These are phyloP conservation scores for Penicillium hesseltinei DNA, from an alignment of 2,329 filamentous ascomycete genomes.

Conservation along the genomic window DNA sequence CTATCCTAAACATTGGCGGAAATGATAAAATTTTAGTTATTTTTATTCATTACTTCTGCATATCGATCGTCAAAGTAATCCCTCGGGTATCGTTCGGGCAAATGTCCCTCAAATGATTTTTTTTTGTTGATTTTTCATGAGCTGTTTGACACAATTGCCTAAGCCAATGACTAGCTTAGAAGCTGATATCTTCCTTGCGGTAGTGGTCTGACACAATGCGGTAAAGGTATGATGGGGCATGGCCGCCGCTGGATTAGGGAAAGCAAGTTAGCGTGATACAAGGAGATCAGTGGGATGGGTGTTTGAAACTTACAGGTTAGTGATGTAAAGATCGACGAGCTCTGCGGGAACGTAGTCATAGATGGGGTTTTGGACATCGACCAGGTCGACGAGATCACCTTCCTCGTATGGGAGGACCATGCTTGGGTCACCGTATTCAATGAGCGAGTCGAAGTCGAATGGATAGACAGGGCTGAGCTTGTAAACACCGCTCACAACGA, in stretches of 20 bases:
- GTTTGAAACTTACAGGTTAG: slow-evolving; percentile 65
- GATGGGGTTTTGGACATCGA: slow-evolving; percentile 74
- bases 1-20: background rate
- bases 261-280: slow-evolving; percentile 15
- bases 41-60: slow-evolving; percentile 12
- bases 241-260: slow-evolving; percentile 51
- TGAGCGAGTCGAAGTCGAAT: slow-evolving; percentile 74
- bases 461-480: slow-evolving; percentile 89
- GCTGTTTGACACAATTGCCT: background rate
- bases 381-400: slow-evolving; percentile 71
- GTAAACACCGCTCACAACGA: slow-evolving; percentile 88
- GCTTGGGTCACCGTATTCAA: slow-evolving; percentile 82
- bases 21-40: background rate
- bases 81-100: slow-evolving; percentile 24
- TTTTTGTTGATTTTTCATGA: slow-evolving; percentile 3
- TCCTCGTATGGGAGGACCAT: slow-evolving; percentile 75
- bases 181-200: slow-evolving; percentile 59
- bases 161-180: slow-evolving; percentile 25
- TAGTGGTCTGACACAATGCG: slow-evolving; percentile 66
- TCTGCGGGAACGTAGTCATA: slow-evolving; percentile 81
- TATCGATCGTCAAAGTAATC: slow-evolving; percentile 22
- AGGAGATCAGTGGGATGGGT: background rate
- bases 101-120: slow-evolving; percentile 6
- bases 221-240: slow-evolving; percentile 64
- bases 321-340: slow-evolving; percentile 63